Evolutionary conservation across 495 filamentous ascomycete genomes (phyloP).

Genomic region (Penicillium paxilli): DNA sequence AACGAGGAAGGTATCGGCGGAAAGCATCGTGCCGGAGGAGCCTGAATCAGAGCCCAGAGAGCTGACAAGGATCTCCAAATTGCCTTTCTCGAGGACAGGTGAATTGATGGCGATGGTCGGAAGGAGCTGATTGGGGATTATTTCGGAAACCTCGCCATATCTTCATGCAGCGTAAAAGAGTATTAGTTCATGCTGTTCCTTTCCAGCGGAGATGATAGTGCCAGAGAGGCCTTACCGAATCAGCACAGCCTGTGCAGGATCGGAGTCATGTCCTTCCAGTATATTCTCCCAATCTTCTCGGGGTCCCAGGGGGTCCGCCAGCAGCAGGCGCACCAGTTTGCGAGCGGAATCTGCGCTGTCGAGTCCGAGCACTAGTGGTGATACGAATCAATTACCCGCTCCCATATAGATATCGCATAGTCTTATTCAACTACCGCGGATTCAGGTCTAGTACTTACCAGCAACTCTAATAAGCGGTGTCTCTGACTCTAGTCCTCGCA

Average conservation of each 20-base stretch:
- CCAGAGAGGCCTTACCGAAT: slow-evolving; percentile 50
- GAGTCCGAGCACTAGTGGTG: slow-evolving; percentile 50
- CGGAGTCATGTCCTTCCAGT: slow-evolving; percentile 49
- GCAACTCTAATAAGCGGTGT: slow-evolving; percentile 70
- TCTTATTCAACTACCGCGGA: background rate
- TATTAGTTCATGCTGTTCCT: background rate
- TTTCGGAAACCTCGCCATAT: slow-evolving; percentile 52
- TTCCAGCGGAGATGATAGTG: background rate
- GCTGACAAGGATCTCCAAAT: slow-evolving; percentile 78
- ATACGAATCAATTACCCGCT: slow-evolving; percentile 1
- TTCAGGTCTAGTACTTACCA: slow-evolving; percentile 34
- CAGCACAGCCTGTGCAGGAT: slow-evolving; percentile 53
- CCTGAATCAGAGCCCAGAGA: slow-evolving; percentile 45
- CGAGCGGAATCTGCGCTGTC: slow-evolving; percentile 48
- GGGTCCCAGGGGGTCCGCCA: slow-evolving; percentile 73
- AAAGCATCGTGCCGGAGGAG: slow-evolving; percentile 49
- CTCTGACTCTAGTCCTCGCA: slow-evolving; percentile 70
- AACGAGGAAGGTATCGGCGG: slow-evolving; percentile 59
- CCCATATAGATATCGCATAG: background rate
- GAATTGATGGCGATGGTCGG: slow-evolving; percentile 66
- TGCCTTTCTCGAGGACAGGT: slow-evolving; percentile 61
- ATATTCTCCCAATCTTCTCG: slow-evolving; percentile 70
- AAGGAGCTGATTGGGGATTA: slow-evolving; percentile 46
- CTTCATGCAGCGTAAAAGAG: slow-evolving; percentile 25
- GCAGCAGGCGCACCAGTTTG: slow-evolving; percentile 65